Evolutionary conservation across 345 rosid species (phyloP).

Genomic region (Syzygium jambos): DNA sequence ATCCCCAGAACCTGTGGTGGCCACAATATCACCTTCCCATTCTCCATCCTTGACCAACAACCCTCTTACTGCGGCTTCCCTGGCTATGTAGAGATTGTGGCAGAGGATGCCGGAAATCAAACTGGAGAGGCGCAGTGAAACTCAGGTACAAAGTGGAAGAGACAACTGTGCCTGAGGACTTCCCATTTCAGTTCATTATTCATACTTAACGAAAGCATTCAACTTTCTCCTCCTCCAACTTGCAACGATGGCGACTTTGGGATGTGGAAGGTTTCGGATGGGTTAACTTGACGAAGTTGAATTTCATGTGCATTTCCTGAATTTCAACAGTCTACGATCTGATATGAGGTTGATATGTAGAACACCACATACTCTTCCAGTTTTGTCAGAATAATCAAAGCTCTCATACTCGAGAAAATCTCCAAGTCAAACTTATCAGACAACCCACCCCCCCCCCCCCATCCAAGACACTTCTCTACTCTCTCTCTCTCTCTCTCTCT

Average conservation of each 20-base stretch:
- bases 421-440: background rate
- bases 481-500: too few relatives aligned
- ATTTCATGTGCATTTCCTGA: background rate
- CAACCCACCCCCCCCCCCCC: too few relatives aligned
- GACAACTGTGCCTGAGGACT: background rate
- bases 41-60: constrained; percentile 12
- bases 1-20: constrained; percentile 14
- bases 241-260: background rate
- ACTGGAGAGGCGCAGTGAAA: background rate
- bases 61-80: constrained; percentile 31
- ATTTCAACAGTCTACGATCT: constrained; percentile 20
- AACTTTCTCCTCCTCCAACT: background rate
- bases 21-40: constrained; percentile 22
- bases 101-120: background rate
- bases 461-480: too few relatives aligned
- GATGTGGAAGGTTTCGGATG: background rate
- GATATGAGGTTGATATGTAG: background rate
- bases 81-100: constrained; percentile 5
- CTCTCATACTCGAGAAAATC: background rate
- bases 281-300: constrained; percentile 6
- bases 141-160: background rate
- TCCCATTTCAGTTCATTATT: background rate
- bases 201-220: background rate
- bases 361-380: background rate
- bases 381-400: background rate